A percentile compares a stretch with the other conserved stretches of the same genome.
Evolutionary conservation across 139 green algal genomes (phyloP).

Genomic region (Chlorella sorokiniana): DNA sequence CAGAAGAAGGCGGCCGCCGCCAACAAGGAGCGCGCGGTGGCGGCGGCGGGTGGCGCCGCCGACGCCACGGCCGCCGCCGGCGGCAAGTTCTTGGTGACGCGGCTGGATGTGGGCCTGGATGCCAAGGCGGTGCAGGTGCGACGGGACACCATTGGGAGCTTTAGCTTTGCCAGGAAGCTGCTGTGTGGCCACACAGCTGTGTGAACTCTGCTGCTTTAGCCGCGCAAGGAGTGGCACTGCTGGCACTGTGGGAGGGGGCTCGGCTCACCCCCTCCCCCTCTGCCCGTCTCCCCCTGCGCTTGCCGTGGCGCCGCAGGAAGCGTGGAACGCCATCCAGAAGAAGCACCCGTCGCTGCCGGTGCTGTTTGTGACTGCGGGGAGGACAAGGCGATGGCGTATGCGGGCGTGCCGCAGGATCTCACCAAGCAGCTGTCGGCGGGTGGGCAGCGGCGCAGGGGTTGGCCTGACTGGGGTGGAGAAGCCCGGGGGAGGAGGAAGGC

Average conservation of each 20-base stretch:
- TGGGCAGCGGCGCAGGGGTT: conserved; percentile 60
- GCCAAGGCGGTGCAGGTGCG: conserved; percentile 62
- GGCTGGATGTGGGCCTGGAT: conserved; percentile 73
- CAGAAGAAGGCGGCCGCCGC: conserved; percentile 76
- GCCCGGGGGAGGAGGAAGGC: background rate
- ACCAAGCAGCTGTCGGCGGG: conserved; percentile 67
- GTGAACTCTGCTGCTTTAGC: background rate
- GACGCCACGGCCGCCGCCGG: conserved; percentile 29
- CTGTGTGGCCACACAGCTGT: background rate
- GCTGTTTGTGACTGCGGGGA: conserved; percentile 71
- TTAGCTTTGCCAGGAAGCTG: background rate
- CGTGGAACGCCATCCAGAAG: conserved; percentile 63
- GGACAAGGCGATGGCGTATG: conserved; percentile 77
- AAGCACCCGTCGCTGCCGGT: conserved; percentile 60
- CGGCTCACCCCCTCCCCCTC: background rate
- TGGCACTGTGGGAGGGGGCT: no score
- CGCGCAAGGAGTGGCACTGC: no score
- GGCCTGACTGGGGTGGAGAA: background rate
- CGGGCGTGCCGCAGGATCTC: conserved; percentile 74
- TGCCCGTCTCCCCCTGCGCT: background rate
- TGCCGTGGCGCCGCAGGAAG: conserved; percentile 54
- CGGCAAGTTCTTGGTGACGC: conserved; percentile 45
- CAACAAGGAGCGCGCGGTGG: conserved; percentile 72
- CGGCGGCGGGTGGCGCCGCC: conserved; percentile 34
- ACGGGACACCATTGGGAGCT: background rate